Base-by-base conservation (phyloP, 1,139 yeast genomes). In the Protomyces macrosporus region DNA sequence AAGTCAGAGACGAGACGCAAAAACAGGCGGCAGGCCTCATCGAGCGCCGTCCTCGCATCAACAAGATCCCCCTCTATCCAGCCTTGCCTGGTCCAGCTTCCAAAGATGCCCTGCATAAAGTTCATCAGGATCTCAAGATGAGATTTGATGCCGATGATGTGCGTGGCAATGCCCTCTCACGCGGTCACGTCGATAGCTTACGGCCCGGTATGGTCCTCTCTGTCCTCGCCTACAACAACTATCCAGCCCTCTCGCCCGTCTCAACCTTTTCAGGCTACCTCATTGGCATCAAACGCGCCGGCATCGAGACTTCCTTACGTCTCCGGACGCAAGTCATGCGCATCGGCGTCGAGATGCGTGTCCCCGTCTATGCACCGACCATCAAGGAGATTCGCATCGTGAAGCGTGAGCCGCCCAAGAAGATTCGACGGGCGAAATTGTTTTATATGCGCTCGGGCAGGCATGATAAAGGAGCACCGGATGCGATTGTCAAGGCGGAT, bases 361-460 rank as follows among this genome's bases (percentile, higher is more conserved):
- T 69, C 33, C 66, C 67, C 30, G 65, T 70, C 48, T 70, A 61
- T 53, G 66, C 72, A 54, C 67, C 67, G 4, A 45, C 67, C 42
- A 65, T 69, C 34, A 65, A 67, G 62, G 64, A 55, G 37, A 67
- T 69, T 23, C 63, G 67, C 33, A 60, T 71, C 42, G 40, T 68
- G 23, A 63, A 65, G 40, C 62, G 67, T 34, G 65, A 68, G 23
- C 60, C 65, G n/a, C 56, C 61, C n/a, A 67, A 62, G 61, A 65
- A 69, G 40, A 68, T 68, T 23, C 64, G 70, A 54, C 57, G 70
- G 40, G 69, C 70, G 36, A 69, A 70, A 57, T 54, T 70, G 60
- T 67, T 65, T 65, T 70, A 71, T 55, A 54, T 71, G 91, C 68
- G 67, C 35, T 50, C 59, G 30, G 62, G 53, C 16, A 50, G 53